Percentiles rank a stretch among this genome's conserved stretches.
These are phyloP conservation scores for Nannochloris sp. DNA, from an alignment of 139 green algal species.

Conservation along the genomic window DNA sequence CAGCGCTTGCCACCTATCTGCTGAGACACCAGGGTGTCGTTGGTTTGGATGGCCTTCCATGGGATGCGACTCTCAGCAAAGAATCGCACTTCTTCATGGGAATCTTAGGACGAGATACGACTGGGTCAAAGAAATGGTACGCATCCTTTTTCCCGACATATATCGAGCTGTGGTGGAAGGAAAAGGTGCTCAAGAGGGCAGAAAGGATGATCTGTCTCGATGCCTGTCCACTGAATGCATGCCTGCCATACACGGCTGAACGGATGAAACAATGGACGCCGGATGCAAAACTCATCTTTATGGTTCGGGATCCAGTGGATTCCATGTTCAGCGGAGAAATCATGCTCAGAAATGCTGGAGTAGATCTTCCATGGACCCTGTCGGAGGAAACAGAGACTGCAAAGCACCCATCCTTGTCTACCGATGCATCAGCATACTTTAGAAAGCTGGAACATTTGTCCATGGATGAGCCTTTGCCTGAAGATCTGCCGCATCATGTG, in stretches of 20 bases:
- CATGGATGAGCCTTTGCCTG: constrained; percentile 31
- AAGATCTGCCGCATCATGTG: constrained; percentile 37
- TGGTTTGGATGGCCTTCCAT: constrained; percentile 49
- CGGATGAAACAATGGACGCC: constrained; percentile 54
- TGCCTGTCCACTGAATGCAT: constrained; percentile 62
- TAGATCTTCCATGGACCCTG: constrained; percentile 46
- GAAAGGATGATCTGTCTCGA: constrained; percentile 64
- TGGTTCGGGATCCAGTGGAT: constrained; percentile 51
- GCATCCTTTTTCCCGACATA: constrained; percentile 70
- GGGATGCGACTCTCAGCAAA: constrained; percentile 62
- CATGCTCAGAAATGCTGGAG: constrained; percentile 59
- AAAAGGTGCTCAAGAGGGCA: constrained; percentile 13
- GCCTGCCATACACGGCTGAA: constrained; percentile 50
- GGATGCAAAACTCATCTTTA: constrained; percentile 68
- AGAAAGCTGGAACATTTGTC: constrained; percentile 32
- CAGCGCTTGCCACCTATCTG: constrained; percentile 57
- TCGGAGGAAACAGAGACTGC: constrained; percentile 24
- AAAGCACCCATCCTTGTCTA: constrained; percentile 31
- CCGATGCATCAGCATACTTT: constrained; percentile 14
- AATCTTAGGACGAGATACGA: constrained; percentile 36
- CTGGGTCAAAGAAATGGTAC: constrained; percentile 43
- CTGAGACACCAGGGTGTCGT: constrained; percentile 49
- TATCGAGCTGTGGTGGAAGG: constrained; percentile 34
- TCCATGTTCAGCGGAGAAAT: constrained; percentile 59
- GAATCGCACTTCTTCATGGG: constrained; percentile 71